Evolutionary conservation across 2,329 filamentous ascomycete species (phyloP).

Genomic region (Sporothrix protearum): DNA sequence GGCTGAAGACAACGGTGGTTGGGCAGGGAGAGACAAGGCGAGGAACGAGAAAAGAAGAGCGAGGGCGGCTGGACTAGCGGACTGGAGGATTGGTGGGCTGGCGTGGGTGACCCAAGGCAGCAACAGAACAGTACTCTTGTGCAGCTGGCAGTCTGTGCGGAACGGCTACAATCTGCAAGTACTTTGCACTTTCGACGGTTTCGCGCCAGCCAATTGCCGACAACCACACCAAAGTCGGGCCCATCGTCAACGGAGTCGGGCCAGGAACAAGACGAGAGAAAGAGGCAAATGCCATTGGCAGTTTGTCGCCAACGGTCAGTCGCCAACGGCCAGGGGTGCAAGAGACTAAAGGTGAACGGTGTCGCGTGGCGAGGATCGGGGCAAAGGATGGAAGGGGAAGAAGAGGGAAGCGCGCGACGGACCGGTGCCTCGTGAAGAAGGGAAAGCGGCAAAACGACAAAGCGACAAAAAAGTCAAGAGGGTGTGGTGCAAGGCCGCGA

Average conservation of each 20-base stretch:
- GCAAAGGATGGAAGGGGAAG: neutral
- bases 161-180: neutral
- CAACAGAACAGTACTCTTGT: neutral
- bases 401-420: neutral
- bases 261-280: neutral
- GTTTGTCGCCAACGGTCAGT: neutral
- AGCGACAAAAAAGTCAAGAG: neutral
- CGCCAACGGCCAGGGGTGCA: neutral
- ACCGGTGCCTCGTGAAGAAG: neutral
- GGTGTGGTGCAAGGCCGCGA: neutral
- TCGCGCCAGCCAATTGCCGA: neutral
- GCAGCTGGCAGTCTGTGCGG: neutral
- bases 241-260: neutral
- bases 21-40: neutral
- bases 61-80: neutral
- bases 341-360: neutral
- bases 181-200: neutral
- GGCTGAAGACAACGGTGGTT: constrained; percentile 10
- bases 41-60: neutral
- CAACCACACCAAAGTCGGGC: neutral
- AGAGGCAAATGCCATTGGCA: neutral
- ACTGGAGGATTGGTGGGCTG: neutral
- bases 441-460: too few species aligned
- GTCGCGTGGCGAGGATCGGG: neutral
- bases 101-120: constrained; percentile 6